These are phyloP conservation scores for Fusarium sp. DNA, from an alignment of 2,329 filamentous ascomycete species.

Conservation along the genomic window DNA sequence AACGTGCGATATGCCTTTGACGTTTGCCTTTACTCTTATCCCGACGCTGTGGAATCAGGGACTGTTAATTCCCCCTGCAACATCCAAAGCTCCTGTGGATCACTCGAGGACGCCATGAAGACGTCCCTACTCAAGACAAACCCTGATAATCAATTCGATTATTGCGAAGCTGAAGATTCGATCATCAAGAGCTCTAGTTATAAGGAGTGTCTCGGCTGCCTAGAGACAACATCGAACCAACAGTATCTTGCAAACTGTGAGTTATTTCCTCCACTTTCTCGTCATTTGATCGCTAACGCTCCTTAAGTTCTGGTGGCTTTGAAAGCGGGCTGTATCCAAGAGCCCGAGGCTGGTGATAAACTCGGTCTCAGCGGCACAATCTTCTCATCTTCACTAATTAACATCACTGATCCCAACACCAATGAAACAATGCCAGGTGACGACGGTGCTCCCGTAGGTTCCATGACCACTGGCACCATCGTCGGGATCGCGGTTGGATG, in stretches of 20 bases:
- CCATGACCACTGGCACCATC: constrained; percentile 62
- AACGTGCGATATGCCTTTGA: constrained; percentile 63
- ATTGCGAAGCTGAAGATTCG: constrained; percentile 55
- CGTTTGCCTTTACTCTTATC: constrained; percentile 58
- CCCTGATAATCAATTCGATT: constrained; percentile 51
- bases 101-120: constrained; percentile 54
- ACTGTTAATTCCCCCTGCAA: constrained; percentile 57
- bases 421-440: constrained; percentile 43
- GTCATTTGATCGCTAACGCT: constrained; percentile 6
- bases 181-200: constrained; percentile 49
- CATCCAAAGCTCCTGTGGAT: constrained; percentile 55
- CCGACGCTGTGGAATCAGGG: constrained; percentile 47
- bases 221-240: constrained; percentile 55
- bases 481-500: constrained; percentile 65
- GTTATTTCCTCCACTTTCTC: constrained; percentile 24
- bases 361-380: constrained; percentile 58
- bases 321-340: constrained; percentile 60
- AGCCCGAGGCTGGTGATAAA: constrained; percentile 52
- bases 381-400: constrained; percentile 54
- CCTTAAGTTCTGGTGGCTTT: constrained; percentile 60
- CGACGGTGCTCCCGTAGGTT: constrained; percentile 34
- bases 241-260: constrained; percentile 63
- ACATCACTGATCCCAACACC: constrained; percentile 54
- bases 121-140: constrained; percentile 38
- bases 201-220: constrained; percentile 57